Conservation (phyloP, 225 moss, liverwort and hornwort species). For the Physcomitrellopsis africana region DNA sequence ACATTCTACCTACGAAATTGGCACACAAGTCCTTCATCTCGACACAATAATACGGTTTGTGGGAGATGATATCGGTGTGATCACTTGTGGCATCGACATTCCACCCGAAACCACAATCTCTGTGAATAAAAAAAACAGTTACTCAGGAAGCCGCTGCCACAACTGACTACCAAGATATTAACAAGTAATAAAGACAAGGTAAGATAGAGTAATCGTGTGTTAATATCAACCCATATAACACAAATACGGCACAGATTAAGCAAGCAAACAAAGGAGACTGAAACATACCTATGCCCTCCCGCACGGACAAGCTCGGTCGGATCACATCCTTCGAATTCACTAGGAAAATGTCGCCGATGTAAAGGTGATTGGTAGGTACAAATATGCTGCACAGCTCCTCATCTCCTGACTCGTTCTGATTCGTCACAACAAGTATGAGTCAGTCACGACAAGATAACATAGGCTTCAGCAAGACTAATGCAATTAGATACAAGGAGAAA, state of each 20-base stretch:
- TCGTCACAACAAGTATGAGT: constrained; percentile 14
- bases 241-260: background rate
- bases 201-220: background rate
- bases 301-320: constrained; percentile 95
- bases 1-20: background rate
- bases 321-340: constrained; percentile 91
- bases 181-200: background rate
- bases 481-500: background rate
- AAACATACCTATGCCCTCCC: constrained; percentile 90
- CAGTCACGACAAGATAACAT: constrained; percentile 3
- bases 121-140: constrained; percentile 33
- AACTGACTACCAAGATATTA: constrained; percentile 11
- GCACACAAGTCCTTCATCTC: constrained; percentile 28
- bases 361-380: constrained; percentile 98
- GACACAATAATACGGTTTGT: constrained; percentile 45
- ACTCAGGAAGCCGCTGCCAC: background rate
- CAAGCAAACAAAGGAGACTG: constrained; percentile 5
- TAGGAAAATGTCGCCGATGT: constrained; percentile 99
- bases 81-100: constrained; percentile 98
- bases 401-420: constrained; percentile 85
- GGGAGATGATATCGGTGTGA: constrained; percentile 66
- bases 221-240: background rate
- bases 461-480: constrained; percentile 8
- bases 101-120: constrained; percentile 97
- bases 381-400: constrained; percentile 98